Evolutionary conservation across 1,139 yeast genomes (phyloP).

Genomic region (Yamadazyma dushanensis): DNA sequence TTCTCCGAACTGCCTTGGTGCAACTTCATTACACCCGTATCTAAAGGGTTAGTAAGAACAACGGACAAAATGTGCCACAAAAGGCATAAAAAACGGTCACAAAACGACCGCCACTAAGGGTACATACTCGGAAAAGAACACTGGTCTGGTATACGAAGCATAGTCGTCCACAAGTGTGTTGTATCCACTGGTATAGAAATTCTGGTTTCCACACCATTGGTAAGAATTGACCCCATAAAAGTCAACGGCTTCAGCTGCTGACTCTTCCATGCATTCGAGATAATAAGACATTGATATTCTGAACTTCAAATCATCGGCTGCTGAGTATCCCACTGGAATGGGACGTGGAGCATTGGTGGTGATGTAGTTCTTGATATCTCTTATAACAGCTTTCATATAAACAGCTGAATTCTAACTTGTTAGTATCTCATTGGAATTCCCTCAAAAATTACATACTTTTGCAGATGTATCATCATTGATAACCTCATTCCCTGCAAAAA

Average conservation of each 20-base stretch:
- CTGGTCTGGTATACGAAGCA: conserved; percentile 65
- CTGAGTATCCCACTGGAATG: conserved; percentile 91
- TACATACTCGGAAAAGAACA: conserved; percentile 79
- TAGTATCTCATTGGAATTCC: conserved; percentile 1
- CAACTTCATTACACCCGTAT: conserved; percentile 81
- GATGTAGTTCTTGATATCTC: conserved; percentile 79
- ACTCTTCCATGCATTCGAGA: conserved; percentile 70
- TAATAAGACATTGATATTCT: conserved; percentile 78
- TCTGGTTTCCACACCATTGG: conserved; percentile 96
- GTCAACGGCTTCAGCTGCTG: conserved; percentile 66
- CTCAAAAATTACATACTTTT: conserved; percentile 16
- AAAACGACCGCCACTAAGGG: conserved; percentile 6
- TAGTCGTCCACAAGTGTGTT: conserved; percentile 72
- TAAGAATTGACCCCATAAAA: conserved; percentile 95
- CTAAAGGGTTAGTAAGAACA: conserved; percentile 17
- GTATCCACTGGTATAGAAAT: conserved; percentile 82
- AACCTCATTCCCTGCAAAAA: conserved; percentile 93
- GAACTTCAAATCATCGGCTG: conserved; percentile 85
- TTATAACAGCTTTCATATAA: conserved; percentile 73
- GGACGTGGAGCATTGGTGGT: conserved; percentile 55
- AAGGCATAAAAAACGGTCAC: too few relatives aligned
- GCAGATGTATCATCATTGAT: conserved; percentile 82
- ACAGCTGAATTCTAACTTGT: conserved; percentile 48
- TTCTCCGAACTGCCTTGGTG: conserved; percentile 82
- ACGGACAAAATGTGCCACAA: too few relatives aligned